Base-by-base conservation (phyloP, 768 basidiomycete genomes). In the Amanita exitialis region DNA sequence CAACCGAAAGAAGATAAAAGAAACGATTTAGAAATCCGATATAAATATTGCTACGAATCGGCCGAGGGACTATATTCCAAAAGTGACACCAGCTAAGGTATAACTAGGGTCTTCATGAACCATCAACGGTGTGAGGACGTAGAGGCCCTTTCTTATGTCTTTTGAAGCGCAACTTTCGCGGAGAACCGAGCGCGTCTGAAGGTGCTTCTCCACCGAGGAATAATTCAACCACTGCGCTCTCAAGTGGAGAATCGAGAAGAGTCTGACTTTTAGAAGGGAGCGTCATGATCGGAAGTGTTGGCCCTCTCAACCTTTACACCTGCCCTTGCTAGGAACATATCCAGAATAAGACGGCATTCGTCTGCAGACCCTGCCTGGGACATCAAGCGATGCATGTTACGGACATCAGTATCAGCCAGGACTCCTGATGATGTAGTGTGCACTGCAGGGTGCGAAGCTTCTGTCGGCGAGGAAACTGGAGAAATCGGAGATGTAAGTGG, bases 331-430 rank as follows among this genome's bases (percentile, higher is more conserved):
- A 95, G 69, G 67, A 88, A 86, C 72, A 90, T 86, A 55, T 90
- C 84, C 25, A 91, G 73, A 51, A 94, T 80, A 38, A 93, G 70
- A 46, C 87, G 86, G 61, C 90, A 92, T 69, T 95, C 92, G 53
- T 84, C 81, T 42, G 78, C 86, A 38, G 75, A 80, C 1, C 84
- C 83, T 12, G 91, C 90, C 45, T 69, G 76, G 7, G 75, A 65
- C 15, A 94, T 65, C 51, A 87, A 70, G 16, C 73, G 72, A 28
- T 86, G 81, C 68, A 95, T 76, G 46, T 90, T 83, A 9, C 71
- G 67, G 21, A 82, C 76, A 51, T 82, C 71, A 27, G 68, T 62
- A 36, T 73, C 69, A 35, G 72, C 56, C 18, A 79, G 53, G 35
- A 66, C 56, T 15, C 63, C 59, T n/a, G 64, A 23, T 51, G 63